Base-by-base conservation (phyloP, 2,329 filamentous ascomycete genomes). In the Neofusicoccum laricinum region DNA sequence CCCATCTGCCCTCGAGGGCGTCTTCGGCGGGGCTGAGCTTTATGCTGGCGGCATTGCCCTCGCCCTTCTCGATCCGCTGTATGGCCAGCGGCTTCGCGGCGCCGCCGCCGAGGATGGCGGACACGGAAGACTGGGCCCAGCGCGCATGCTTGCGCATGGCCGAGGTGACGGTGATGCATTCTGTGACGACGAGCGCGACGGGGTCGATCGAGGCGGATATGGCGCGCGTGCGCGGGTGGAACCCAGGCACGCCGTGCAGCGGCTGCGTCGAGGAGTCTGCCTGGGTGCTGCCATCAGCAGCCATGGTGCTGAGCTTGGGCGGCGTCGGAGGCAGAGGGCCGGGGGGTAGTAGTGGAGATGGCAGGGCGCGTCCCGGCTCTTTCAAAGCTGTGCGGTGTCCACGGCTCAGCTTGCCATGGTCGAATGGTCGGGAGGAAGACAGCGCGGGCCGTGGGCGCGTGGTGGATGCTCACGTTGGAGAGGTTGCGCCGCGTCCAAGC, bases 101-200 rank as follows among this genome's bases (percentile, higher is more conserved):
- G 40, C 82, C 83, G 68, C 92, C 92, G 58, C 95, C 95, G 36
- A 99, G 84, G 66, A 99, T 99, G 61, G 94, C 94, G 41, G 95
- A 93, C 49, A 99, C 95, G 4, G 93, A 97, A 12, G 93, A 97
- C 76, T 98, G 93, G 53, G 93, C 92, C 84, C 94, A 98, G 69
- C 95, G 90, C 68, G 93, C 91, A 85, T 97, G 90, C 81, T 99
- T 99, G 73, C 96, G 93, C 86, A 99, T 97, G 66, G 93, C 93
- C 67, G 94, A 97, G 14, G 95, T 98, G 80, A 99, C 94, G 50
- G 93, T 94, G 75, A 98, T 98, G 78, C 95, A 99, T 88, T 99
- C 95, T 78, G 94, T 97, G 68, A 96, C 97, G 69, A 99, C 93
- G 71, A 99, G 83, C 55, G 93, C 93, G 64, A 97, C 89, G 1